Conservation (phyloP, 176 grass and related monocot genomes). For the Cocos nucifera region DNA sequence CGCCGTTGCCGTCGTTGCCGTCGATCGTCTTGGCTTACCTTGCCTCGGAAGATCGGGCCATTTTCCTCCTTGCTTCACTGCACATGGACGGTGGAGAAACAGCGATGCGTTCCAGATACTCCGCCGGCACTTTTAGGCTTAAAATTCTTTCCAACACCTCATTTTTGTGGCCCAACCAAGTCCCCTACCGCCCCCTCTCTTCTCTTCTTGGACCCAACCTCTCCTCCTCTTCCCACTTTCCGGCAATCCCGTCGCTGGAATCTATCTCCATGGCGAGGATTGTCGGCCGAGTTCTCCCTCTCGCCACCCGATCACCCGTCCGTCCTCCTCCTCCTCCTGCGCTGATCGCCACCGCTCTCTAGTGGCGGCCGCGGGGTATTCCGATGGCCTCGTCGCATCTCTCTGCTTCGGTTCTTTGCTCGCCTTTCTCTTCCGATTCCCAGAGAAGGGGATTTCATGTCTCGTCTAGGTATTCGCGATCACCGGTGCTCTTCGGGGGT, state of each 20-base stretch:
- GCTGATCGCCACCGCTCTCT: conserved; percentile 4
- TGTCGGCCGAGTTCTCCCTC: conserved; percentile 50
- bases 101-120: too few relatives aligned
- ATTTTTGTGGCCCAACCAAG: too few relatives aligned
- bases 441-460: conserved; percentile 24
- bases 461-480: conserved; percentile 16
- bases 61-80: too few relatives aligned
- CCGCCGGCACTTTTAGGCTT: too few relatives aligned
- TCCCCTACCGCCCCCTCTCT: too few relatives aligned
- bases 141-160: too few relatives aligned
- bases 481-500: conserved; percentile 24
- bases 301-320: conserved; percentile 39
- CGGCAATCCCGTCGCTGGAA: too few relatives aligned
- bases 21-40: too few relatives aligned
- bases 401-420: conserved; percentile 6
- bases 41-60: too few relatives aligned
- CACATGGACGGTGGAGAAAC: too few relatives aligned
- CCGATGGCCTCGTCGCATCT: background rate
- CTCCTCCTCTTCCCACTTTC: background rate
- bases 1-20: too few relatives aligned
- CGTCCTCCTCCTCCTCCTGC: background rate
- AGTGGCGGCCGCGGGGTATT: conserved; percentile 1
- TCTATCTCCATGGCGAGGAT: conserved; percentile 52
- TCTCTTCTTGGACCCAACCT: too few relatives aligned
- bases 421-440: conserved; percentile 16